Base-by-base conservation (phyloP, 176 grass and related monocot genomes). In the Poa pratensis region DNA sequence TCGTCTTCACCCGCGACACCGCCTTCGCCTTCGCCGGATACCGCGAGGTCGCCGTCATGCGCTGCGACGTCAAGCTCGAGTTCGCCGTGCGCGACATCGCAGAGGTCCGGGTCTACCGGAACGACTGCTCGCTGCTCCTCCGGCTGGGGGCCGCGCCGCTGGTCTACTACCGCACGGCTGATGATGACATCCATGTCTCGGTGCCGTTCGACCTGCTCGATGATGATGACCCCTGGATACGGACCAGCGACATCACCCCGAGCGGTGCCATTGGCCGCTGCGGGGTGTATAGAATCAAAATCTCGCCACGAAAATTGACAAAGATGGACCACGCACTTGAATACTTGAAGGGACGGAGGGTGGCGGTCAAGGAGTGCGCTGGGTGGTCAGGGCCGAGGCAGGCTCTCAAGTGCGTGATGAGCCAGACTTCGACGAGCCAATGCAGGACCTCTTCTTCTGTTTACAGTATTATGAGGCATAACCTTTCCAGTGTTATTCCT, bases 201-300 rank as follows among this genome's bases (percentile, higher is more conserved):
- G 84, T 93, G 72, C 89, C 95, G 1, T 84, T 85, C 59, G 87
- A 91, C 80, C 75, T 98, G 37, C 84, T 93, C 9, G 92, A 98
- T 17, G 95, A 98, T 3, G 91, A 93, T 5, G 93, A 98, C 67
- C 95, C 92, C 0, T 98, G 95, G 95, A 95, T 98, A 69, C 65
- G 95, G 6, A 95, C 87, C 43, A 83, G 85, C 3, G 91, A 98
- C 54, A 90, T 98, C 84, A 98, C 93, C 39, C 85, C 35, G 5
- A 82, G 82, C 18, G 83, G 89, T 22, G 82, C 92, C 12, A 90
- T 98, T 15, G 89, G 92, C 16, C 88, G 91, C 43, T 93, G 91
- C 69, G 74, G 66, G 5, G 85, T 82, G 27, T 98, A 98, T 39
- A 85, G 85, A 11, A 75, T 98, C 82, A 80, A 89, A 3, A 80